A percentile compares a stretch with the other conserved stretches of the same genome.
These are phyloP conservation scores for Boletus barrowsii DNA, from an alignment of 768 basidiomycete genomes.

Conservation along the genomic window DNA sequence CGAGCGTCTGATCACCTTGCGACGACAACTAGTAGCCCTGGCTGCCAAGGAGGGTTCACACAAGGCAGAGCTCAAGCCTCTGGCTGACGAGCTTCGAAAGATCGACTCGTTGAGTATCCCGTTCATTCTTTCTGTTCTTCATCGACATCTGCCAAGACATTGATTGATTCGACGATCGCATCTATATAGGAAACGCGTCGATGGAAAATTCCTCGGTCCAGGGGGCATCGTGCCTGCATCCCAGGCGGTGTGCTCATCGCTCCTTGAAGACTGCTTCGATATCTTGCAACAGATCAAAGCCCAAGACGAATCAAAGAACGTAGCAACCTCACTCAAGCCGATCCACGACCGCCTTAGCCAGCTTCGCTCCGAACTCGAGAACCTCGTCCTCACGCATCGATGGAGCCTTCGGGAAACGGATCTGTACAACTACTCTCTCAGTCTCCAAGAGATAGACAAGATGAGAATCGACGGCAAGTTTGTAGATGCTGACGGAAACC, in stretches of 20 bases:
- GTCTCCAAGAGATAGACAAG: constrained; percentile 93
- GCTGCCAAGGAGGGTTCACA: constrained; percentile 84
- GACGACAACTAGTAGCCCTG: constrained; percentile 84
- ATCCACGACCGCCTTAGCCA: constrained; percentile 90
- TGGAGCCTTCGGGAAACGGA: constrained; percentile 97
- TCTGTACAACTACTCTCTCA: constrained; percentile 88
- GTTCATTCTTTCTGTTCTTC: constrained; percentile 21
- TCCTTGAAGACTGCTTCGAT: constrained; percentile 96
- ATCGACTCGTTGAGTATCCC: constrained; percentile 88
- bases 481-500: constrained; percentile 88
- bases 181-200: constrained; percentile 73
- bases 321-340: constrained; percentile 80
- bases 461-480: constrained; percentile 98
- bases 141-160: constrained; percentile 20
- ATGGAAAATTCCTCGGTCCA: constrained; percentile 92
- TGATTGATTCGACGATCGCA: neutral
- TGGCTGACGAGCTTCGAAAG: constrained; percentile 89
- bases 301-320: constrained; percentile 84
- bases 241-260: constrained; percentile 86
- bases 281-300: constrained; percentile 94
- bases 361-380: constrained; percentile 85
- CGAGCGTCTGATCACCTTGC: constrained; percentile 80
- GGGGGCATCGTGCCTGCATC: constrained; percentile 88
- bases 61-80: constrained; percentile 83
- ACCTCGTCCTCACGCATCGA: constrained; percentile 88